Base-by-base conservation (phyloP, 1,284 basidiomycete species). In the Baeospora myosura region DNA sequence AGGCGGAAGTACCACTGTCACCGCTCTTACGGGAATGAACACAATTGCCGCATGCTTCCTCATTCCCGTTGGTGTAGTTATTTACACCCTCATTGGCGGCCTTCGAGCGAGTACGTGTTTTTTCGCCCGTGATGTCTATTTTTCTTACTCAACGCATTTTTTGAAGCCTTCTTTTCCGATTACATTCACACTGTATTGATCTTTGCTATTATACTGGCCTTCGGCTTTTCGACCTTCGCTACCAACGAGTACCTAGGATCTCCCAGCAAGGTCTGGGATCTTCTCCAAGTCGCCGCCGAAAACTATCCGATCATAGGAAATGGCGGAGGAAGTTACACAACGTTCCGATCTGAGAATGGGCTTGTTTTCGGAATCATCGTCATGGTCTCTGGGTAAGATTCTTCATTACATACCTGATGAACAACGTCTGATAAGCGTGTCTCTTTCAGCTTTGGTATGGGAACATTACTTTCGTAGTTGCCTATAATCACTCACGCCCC, bases 41-140 rank as follows among this genome's bases (percentile, higher is more conserved):
- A 73, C 72, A 7, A 65, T 74, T 42, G 73, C 73, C 8, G 77
- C 78, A 1, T 80, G 78, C 52, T 83, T 83, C 65, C 64, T 84
- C 22, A 77, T 78, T 30, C 74, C 74, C 2, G 49, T 76, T 6
- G 71, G 72, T 3, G 75, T 78, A 14, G 65, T 69, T 1, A 68
- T 74, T 47, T 76, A 75, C 58, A 77, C 79, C 42, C 65, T 79
- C 11, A 65, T 72, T 10, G 72, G 71, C 28, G 71, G 71, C 1
- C 67, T 74, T 55, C 63, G 72, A 8, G 66, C 70, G 0, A 49
- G 45, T 47, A 67, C 65, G 1, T 57, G 69, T 6, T 8, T 18
- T 33, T 14, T 11, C 8, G 8, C 52, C 71, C 23, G 43, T 59
- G 60, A 58, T 66, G 35, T 54, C 32, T 32, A n/a, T n/a, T n/a